Evolutionary conservation across 192 early-diverging fungal genomes (phyloP).

Genomic region (Dimargaris xerosporica): DNA sequence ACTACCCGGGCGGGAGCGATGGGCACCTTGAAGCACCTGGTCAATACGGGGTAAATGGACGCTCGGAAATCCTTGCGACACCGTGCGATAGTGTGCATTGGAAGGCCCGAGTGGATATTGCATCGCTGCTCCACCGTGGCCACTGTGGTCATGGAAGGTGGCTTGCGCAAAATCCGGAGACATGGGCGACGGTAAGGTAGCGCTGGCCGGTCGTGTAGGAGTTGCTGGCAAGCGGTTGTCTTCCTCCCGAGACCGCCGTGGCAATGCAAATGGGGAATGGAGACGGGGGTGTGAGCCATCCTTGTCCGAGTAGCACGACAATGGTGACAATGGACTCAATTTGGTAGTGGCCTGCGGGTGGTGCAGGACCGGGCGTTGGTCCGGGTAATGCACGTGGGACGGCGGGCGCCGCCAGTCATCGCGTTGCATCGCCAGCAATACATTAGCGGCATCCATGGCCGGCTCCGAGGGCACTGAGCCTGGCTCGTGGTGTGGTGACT

Average conservation of each 20-base stretch:
- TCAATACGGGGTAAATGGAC: conserved; percentile 2
- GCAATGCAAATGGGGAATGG: too few relatives aligned
- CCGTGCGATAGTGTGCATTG: not conserved
- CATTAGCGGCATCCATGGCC: conserved; percentile 1
- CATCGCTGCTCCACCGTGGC: not conserved
- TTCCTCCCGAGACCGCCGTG: too few relatives aligned
- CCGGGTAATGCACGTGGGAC: not conserved
- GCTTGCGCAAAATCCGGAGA: not conserved
- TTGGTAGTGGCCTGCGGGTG: not conserved
- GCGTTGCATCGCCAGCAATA: not conserved
- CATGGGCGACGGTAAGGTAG: not conserved
- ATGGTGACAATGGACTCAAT: not conserved
- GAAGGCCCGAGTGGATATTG: not conserved
- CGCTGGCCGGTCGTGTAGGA: not conserved
- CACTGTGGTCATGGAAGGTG: not conserved
- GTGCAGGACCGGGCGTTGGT: not conserved
- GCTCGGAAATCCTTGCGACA: not conserved
- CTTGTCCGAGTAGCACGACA: conserved; percentile 1
- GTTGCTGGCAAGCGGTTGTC: too few relatives aligned
- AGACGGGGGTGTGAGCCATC: not conserved
- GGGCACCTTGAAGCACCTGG: not conserved
- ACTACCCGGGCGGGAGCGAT: too few relatives aligned
- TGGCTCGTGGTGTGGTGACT: too few relatives aligned
- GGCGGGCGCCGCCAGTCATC: conserved; percentile 1
- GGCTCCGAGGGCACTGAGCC: too few relatives aligned